Evolutionary conservation across 2,329 filamentous ascomycete genomes (phyloP).

Genomic region (Talaromyces atroroseus): DNA sequence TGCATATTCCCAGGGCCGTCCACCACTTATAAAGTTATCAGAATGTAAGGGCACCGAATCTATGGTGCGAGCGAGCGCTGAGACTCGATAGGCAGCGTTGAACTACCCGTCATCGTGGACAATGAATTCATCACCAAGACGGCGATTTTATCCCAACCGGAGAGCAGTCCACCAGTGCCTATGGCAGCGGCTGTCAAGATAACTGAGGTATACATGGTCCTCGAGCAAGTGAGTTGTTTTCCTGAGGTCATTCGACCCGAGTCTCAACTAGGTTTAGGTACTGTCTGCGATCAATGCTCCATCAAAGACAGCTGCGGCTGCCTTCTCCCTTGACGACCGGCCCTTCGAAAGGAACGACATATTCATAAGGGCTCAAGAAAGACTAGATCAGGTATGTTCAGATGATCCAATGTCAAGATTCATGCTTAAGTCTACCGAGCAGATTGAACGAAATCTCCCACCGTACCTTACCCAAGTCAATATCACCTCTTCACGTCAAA

Average conservation of each 20-base stretch:
- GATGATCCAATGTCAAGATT: neutral
- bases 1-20: neutral
- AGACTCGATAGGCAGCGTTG: neutral
- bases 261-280: neutral
- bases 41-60: neutral
- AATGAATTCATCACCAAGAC: conserved; percentile 1
- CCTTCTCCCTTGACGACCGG: neutral
- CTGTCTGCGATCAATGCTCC: conserved; percentile 1
- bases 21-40: neutral
- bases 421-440: neutral
- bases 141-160: neutral
- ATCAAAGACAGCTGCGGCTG: neutral
- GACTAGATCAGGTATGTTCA: neutral
- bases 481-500: neutral
- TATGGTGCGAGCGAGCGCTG: neutral
- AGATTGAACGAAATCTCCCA: neutral
- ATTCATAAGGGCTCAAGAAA: neutral
- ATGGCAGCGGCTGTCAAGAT: neutral
- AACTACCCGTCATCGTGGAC: neutral
- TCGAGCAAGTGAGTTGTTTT: neutral
- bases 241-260: neutral
- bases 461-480: neutral
- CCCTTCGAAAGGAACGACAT: neutral
- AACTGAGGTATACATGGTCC: conserved; percentile 1
- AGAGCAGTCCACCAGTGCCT: neutral